phyloP scores from a whole-genome alignment of 2,329 filamentous ascomycete genomes.

The Claviceps sp. region DNA sequence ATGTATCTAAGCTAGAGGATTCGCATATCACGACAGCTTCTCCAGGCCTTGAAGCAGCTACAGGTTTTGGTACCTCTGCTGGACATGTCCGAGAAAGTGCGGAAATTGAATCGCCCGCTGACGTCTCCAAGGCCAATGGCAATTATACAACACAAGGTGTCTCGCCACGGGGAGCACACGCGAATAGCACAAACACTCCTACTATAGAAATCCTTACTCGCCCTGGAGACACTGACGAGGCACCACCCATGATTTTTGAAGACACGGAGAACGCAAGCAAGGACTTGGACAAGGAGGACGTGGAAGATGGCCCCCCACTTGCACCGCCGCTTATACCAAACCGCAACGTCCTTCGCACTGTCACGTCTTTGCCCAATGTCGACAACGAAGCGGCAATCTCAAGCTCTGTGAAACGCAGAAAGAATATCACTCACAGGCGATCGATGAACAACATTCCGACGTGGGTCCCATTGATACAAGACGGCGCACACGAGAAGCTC shows the following conservation, averaged over 20 bases:
- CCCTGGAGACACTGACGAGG: not conserved
- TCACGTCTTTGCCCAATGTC: not conserved
- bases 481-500: constrained; percentile 11
- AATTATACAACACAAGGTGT: not conserved
- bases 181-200: not conserved
- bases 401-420: not conserved
- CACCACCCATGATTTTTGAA: not conserved
- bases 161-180: not conserved
- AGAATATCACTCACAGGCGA: constrained; percentile 11
- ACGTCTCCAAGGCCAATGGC: not conserved
- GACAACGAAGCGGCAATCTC: not conserved
- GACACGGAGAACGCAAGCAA: not conserved
- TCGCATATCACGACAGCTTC: constrained; percentile 6
- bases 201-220: not conserved
- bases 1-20: constrained; percentile 33
- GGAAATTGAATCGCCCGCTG: constrained; percentile 28
- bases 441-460: constrained; percentile 14
- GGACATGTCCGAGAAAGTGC: constrained; percentile 36
- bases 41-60: not conserved
- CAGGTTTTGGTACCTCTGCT: constrained; percentile 5
- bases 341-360: constrained; percentile 1
- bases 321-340: not conserved
- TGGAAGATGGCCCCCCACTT: not conserved
- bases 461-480: constrained; percentile 6
- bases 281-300: not conserved